Conservation (phyloP, 2,329 filamentous ascomycete species). For the Ceratocystis huliohia region DNA sequence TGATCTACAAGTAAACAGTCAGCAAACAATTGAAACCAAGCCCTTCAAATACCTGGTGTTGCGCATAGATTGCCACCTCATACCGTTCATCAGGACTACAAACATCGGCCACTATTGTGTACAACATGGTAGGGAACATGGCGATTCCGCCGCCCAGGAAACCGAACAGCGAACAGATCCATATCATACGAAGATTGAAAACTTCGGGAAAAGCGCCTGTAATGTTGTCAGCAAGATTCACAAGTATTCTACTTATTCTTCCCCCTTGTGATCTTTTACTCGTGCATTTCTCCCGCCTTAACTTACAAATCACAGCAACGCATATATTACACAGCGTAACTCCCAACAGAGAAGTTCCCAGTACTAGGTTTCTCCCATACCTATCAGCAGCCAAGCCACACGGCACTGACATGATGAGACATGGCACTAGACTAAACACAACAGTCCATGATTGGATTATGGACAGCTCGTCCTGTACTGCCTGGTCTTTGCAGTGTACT, state of each 20-base stretch:
- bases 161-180: slow-evolving; percentile 21
- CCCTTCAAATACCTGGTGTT: slow-evolving; percentile 7
- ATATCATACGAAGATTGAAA: slow-evolving; percentile 21
- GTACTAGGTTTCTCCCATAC: slow-evolving; percentile 21
- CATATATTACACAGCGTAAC: slow-evolving; percentile 15
- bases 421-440: slow-evolving; percentile 22
- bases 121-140: slow-evolving; percentile 23
- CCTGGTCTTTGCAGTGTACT: slow-evolving; percentile 22
- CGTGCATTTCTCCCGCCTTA: not conserved
- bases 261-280: not conserved
- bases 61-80: slow-evolving; percentile 7
- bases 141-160: slow-evolving; percentile 23
- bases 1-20: slow-evolving; percentile 15
- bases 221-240: not conserved
- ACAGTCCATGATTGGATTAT: slow-evolving; percentile 22
- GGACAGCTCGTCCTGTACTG: slow-evolving; percentile 23
- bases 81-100: slow-evolving; percentile 18
- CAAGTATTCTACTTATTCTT: too few relatives aligned
- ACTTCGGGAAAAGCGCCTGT: slow-evolving; percentile 20
- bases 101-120: slow-evolving; percentile 22
- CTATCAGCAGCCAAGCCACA: slow-evolving; percentile 23
- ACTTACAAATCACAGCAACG: slow-evolving; percentile 20
- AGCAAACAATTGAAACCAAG: slow-evolving; percentile 1
- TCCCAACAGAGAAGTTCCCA: slow-evolving; percentile 21
- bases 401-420: slow-evolving; percentile 22